Evolutionary conservation across 495 filamentous ascomycete species (phyloP).

Genomic region (Bacidia rubella): DNA sequence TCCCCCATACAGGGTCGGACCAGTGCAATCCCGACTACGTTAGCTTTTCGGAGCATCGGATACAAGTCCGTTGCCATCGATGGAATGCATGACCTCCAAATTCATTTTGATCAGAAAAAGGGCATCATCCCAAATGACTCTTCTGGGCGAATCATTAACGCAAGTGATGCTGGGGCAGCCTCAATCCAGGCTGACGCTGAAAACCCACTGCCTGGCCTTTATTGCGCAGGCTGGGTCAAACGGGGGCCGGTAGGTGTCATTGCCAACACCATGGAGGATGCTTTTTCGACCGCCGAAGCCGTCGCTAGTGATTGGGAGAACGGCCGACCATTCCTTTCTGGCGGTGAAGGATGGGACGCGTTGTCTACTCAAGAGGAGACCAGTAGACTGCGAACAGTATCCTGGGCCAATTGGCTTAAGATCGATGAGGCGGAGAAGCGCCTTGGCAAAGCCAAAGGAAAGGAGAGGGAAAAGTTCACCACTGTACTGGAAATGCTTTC

Average conservation of each 20-base stretch:
- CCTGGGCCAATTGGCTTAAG: constrained; percentile 73
- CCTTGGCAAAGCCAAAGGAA: constrained; percentile 51
- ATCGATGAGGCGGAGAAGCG: constrained; percentile 70
- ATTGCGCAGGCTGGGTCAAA: constrained; percentile 95
- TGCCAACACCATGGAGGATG: constrained; percentile 90
- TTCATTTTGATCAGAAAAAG: constrained; percentile 58
- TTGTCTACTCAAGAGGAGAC: constrained; percentile 41
- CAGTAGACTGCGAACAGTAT: constrained; percentile 44
- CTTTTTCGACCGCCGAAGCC: constrained; percentile 75
- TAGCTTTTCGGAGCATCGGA: constrained; percentile 84
- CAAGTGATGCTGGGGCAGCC: no score
- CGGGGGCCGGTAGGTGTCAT: constrained; percentile 91
- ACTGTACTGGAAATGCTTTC: constrained; percentile 67
- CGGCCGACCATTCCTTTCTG: constrained; percentile 32
- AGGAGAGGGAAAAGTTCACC: constrained; percentile 74
- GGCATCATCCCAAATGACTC: constrained; percentile 82
- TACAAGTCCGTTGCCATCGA: constrained; percentile 70
- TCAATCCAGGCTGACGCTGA: constrained; percentile 26
- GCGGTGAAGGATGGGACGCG: constrained; percentile 60
- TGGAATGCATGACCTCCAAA: constrained; percentile 60
- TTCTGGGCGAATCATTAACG: constrained; percentile 48
- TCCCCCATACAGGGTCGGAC: constrained; percentile 32
- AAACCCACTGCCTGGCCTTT: constrained; percentile 56
- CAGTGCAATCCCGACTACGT: constrained; percentile 36
- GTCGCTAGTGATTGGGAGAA: constrained; percentile 57